A percentile compares a stretch with the other conserved stretches of the same genome.
Conservation (phyloP, 768 basidiomycete species). For the Postia placenta region DNA sequence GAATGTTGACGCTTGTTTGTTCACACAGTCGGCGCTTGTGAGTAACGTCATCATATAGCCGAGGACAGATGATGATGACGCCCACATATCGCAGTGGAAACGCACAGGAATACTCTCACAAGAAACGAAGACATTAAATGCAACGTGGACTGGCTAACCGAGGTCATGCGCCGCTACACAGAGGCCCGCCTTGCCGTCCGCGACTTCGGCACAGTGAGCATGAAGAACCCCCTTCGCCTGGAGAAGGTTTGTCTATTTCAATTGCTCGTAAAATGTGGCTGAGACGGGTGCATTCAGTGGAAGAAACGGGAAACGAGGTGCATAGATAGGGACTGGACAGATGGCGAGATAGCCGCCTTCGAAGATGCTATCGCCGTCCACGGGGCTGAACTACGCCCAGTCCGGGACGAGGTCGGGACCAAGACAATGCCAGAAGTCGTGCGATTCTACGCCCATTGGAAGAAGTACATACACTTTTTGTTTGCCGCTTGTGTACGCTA, state of each 20-base stretch:
- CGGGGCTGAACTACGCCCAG: slow-evolving; percentile 75
- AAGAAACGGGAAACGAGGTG: slow-evolving; percentile 61
- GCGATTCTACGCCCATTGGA: slow-evolving; percentile 82
- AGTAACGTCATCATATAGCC: neutral
- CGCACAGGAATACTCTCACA: slow-evolving; percentile 51
- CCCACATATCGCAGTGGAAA: slow-evolving; percentile 47
- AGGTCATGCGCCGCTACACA: slow-evolving; percentile 66
- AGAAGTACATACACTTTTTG: slow-evolving; percentile 47
- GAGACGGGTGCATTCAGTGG: slow-evolving; percentile 44
- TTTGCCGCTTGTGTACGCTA: neutral
- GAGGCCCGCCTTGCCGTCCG: slow-evolving; percentile 54
- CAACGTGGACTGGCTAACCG: slow-evolving; percentile 79
- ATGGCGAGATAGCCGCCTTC: slow-evolving; percentile 66
- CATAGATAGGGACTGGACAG: slow-evolving; percentile 65
- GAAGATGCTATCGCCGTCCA: slow-evolving; percentile 69
- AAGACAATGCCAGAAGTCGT: slow-evolving; percentile 73
- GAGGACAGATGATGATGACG: neutral
- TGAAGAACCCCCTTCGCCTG: slow-evolving; percentile 47
- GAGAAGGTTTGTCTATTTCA: slow-evolving; percentile 50
- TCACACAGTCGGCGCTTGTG: neutral
- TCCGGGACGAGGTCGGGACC: slow-evolving; percentile 67
- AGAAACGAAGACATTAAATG: slow-evolving; percentile 44
- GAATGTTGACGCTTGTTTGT: slow-evolving; percentile 9
- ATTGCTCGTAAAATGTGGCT: slow-evolving; percentile 2
- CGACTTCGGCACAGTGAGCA: slow-evolving; percentile 56